phyloP scores from a whole-genome alignment of 768 basidiomycete genomes.

The Pleurotus pulmonarius region DNA sequence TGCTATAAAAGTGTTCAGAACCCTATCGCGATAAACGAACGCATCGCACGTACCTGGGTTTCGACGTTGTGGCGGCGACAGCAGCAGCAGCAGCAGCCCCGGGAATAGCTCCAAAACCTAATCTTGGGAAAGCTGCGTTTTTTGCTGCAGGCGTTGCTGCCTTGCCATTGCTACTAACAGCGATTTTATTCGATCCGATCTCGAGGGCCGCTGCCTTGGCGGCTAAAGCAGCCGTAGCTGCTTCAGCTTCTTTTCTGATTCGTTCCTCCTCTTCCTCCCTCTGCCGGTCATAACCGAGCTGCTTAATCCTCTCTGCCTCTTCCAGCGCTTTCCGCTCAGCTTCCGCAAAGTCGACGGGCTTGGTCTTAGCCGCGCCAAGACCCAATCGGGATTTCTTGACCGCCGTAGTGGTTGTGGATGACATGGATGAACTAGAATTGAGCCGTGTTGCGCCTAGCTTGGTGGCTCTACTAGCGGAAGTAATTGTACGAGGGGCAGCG shows the following conservation, averaged over 20 bases:
- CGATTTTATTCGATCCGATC: slow-evolving; percentile 28
- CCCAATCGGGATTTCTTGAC: slow-evolving; percentile 62
- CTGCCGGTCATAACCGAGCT: slow-evolving; percentile 87
- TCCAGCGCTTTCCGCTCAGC: slow-evolving; percentile 88
- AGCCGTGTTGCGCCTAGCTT: slow-evolving; percentile 28
- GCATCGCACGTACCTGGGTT: slow-evolving; percentile 26
- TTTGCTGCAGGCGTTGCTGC: neutral
- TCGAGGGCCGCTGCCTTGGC: slow-evolving; percentile 25
- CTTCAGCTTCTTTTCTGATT: slow-evolving; percentile 59
- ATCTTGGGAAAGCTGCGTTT: slow-evolving; percentile 49
- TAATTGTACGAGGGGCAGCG: slow-evolving; percentile 54
- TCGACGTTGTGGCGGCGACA: slow-evolving; percentile 32
- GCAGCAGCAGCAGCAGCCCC: slow-evolving; percentile 52
- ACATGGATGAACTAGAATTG: slow-evolving; percentile 29
- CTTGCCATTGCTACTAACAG: slow-evolving; percentile 15
- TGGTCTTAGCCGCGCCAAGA: slow-evolving; percentile 86
- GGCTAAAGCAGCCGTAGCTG: slow-evolving; percentile 28
- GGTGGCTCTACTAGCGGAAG: slow-evolving; percentile 18
- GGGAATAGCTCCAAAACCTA: slow-evolving; percentile 86
- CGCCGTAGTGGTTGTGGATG: slow-evolving; percentile 21
- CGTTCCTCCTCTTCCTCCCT: slow-evolving; percentile 82
- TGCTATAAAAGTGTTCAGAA: neutral
- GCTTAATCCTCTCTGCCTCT: slow-evolving; percentile 89
- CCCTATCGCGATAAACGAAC: neutral
- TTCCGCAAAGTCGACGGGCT: slow-evolving; percentile 88